A percentile compares a stretch with the other conserved stretches of the same genome.
These are phyloP conservation scores for Daedaleopsis sinensis DNA, from an alignment of 768 basidiomycete species.

Conservation along the genomic window DNA sequence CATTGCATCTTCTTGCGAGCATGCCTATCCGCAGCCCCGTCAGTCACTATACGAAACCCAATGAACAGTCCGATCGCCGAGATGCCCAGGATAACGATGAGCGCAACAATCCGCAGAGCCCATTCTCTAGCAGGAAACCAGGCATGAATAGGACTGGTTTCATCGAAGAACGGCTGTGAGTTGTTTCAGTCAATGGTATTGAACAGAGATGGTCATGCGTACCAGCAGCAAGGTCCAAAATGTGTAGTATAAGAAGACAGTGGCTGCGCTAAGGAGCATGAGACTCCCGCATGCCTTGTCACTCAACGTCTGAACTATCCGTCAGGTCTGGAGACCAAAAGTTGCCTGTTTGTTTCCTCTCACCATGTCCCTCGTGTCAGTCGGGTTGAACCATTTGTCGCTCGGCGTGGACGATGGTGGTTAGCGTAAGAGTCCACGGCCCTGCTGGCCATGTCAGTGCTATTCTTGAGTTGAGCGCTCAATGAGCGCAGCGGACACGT, in stretches of 20 bases:
- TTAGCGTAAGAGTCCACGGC: too few relatives aligned
- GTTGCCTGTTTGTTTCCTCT: background rate
- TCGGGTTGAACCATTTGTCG: too few relatives aligned
- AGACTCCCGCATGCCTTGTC: slow-evolving; percentile 80
- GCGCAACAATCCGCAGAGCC: slow-evolving; percentile 86
- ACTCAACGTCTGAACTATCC: slow-evolving; percentile 58
- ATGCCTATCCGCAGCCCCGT: background rate
- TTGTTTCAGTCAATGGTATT: slow-evolving; percentile 5
- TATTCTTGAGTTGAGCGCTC: background rate
- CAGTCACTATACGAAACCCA: slow-evolving; percentile 11
- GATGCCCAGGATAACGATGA: slow-evolving; percentile 80
- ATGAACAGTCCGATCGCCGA: slow-evolving; percentile 81
- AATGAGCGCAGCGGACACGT: slow-evolving; percentile 14
- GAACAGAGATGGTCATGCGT: slow-evolving; percentile 29
- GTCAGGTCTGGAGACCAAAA: background rate
- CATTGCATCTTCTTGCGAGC: background rate
- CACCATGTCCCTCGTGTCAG: slow-evolving; percentile 1
- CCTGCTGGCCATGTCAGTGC: too few relatives aligned
- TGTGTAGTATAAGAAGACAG: slow-evolving; percentile 89
- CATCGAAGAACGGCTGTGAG: slow-evolving; percentile 77
- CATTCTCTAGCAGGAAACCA: slow-evolving; percentile 91
- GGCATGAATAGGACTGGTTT: slow-evolving; percentile 68
- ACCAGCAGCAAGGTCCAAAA: slow-evolving; percentile 90
- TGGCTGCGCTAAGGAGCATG: slow-evolving; percentile 78
- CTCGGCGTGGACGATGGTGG: too few relatives aligned